Evolutionary conservation across 805 yeast species (phyloP), one percentile per base, ranked within the genome.

Genomic region (Pichia phayaonensis): DNA sequence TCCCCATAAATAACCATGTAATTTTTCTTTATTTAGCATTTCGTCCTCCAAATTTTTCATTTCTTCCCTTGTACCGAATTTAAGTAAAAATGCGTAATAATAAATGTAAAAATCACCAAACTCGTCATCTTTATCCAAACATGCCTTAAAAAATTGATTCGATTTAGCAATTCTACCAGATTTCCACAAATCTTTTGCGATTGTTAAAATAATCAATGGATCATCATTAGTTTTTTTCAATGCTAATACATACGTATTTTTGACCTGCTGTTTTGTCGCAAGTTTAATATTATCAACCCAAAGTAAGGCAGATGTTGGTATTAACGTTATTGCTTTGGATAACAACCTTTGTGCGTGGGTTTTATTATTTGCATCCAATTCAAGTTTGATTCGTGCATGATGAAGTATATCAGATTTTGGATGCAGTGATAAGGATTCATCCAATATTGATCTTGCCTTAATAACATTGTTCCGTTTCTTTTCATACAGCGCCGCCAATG

Each of bases 21-120:
- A 75, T 1, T 92, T 87, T 41, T 76, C 81, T 2, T 75, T 78
- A 13, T 53, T 50, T 7, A 31, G 27, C 36, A 79, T 77, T 23
- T 61, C 60, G 7, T 57, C 52, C 23, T 73, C 54, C 39, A 82
- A 59, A 6, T 57, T 54, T 4, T 61, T 58, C n/a, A 65, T 42
- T 15, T 76, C 81, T 2, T 62, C 67, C 6, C 59, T 61, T 5
- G 64, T 56, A 2, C 74, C 76, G 45, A 67, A 68, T 53, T 72
- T 75, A 21, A 56, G 46, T 42, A 71, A 50, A 54, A 75, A 79
- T 26, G 72, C 70, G 57, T 77, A 79, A 45, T 72, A 60, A 84
- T 89, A 83, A 0, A 80, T 77, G 85, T 95, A 89, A 3, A 75
- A 66, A 65, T 90, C 97, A 4, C 96, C 97, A 60, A 72, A 77